A percentile compares a stretch with the other conserved stretches of the same genome.
Evolutionary conservation across 257 asterid species (phyloP).

Genomic region (Solanum appendiculatum): DNA sequence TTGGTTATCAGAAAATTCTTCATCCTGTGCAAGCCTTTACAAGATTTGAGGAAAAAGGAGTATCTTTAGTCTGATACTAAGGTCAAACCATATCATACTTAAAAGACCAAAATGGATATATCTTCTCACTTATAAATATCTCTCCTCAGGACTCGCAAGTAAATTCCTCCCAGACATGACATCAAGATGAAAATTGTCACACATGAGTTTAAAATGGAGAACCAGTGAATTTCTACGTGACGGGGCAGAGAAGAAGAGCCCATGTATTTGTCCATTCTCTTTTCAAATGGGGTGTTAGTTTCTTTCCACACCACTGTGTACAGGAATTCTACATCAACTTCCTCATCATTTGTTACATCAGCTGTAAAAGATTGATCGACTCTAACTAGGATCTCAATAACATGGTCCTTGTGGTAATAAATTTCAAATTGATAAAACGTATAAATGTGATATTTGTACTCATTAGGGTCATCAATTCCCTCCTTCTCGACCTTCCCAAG

Average conservation of each 20-base stretch:
- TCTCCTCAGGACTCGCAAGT: constrained; percentile 14
- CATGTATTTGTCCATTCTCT: constrained; percentile 7
- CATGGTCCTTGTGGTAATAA: not conserved
- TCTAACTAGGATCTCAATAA: not conserved
- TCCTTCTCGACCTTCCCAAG: not conserved
- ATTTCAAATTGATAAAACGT: not conserved
- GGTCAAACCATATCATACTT: not conserved
- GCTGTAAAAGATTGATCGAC: not conserved
- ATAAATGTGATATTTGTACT: not conserved
- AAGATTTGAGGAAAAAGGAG: not conserved
- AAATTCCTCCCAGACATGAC: constrained; percentile 7
- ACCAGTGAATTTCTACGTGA: constrained; percentile 1
- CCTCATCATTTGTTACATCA: constrained; percentile 9
- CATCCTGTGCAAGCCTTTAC: constrained; percentile 14
- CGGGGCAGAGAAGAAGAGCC: not conserved
- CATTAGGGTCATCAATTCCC: not conserved
- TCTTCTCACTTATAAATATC: constrained; percentile 12
- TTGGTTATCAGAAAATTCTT: constrained; percentile 10
- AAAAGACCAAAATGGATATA: not conserved
- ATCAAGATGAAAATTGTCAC: not conserved
- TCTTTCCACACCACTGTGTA: constrained; percentile 6
- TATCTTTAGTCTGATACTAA: not conserved
- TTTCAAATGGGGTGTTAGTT: not conserved
- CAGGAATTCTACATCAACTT: constrained; percentile 2
- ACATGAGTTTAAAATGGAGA: constrained; percentile 3